Evolutionary conservation across 371 early-diverging fungal genomes (phyloP).

Genomic region (Caulochytrium protostelioides): DNA sequence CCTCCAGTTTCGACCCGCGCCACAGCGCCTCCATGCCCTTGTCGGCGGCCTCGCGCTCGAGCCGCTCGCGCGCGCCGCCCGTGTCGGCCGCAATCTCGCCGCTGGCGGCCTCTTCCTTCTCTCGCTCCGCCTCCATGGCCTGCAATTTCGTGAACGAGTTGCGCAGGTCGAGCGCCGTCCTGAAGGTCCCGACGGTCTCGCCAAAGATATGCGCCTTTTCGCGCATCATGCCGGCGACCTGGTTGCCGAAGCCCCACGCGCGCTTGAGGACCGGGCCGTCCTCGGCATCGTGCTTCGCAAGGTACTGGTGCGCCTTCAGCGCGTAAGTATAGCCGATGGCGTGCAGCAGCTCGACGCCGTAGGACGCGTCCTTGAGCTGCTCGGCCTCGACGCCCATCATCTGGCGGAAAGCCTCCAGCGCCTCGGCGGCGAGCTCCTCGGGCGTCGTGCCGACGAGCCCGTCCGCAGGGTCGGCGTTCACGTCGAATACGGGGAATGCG

Average conservation of each 20-base stretch:
- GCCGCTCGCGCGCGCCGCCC: conserved; percentile 7
- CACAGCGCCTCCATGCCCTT: conserved; percentile 76
- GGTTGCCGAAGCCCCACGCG: conserved; percentile 16
- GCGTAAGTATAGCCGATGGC: conserved; percentile 75
- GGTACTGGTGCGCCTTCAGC: conserved; percentile 59
- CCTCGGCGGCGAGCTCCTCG: conserved; percentile 10
- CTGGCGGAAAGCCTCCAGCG: conserved; percentile 30
- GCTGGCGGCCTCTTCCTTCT: conserved; percentile 4
- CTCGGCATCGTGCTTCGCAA: conserved; percentile 25
- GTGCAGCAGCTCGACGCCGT: conserved; percentile 77
- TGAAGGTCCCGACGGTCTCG: conserved; percentile 69
- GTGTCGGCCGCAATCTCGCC: conserved; percentile 11
- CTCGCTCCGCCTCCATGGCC: conserved; percentile 54
- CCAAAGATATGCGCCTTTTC: conserved; percentile 51
- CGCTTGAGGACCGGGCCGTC: conserved; percentile 11
- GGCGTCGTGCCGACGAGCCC: conserved; percentile 5
- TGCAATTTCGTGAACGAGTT: conserved; percentile 60
- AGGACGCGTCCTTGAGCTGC: conserved; percentile 60
- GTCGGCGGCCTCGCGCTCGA: conserved; percentile 17
- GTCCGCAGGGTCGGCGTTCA: conserved; percentile 13
- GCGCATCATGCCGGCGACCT: conserved; percentile 8
- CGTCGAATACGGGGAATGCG: conserved; percentile 11
- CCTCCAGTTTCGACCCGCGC: conserved; percentile 81
- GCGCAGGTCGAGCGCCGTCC: conserved; percentile 74
- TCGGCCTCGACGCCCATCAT: conserved; percentile 57